Evolutionary conservation across 108 stramenopile genomes (phyloP).

Genomic region (Bacterosira constricta): DNA sequence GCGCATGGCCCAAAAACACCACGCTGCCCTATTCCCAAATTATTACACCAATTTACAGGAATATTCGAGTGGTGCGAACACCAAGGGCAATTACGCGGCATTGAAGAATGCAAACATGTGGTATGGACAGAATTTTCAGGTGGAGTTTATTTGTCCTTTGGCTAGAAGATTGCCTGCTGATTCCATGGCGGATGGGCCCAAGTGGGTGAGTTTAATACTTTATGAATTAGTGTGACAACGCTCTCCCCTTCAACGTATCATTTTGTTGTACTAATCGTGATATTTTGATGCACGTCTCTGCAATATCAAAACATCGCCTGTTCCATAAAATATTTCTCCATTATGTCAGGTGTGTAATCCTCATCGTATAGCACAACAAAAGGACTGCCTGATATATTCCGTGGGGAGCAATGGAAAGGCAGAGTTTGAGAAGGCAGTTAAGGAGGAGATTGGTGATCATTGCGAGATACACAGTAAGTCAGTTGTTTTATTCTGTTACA

Average conservation of each 20-base stretch:
- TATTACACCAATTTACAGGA: conserved; percentile 8
- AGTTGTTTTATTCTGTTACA: neutral
- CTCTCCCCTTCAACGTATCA: neutral
- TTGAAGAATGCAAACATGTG: conserved; percentile 8
- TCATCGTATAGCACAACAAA: conserved; percentile 39
- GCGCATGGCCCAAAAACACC: conserved; percentile 26
- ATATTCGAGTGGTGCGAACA: conserved; percentile 30
- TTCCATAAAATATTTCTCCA: too few species aligned
- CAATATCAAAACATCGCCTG: too few species aligned
- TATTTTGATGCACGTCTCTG: neutral
- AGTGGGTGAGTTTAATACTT: conserved; percentile 48
- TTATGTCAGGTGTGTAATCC: conserved; percentile 32
- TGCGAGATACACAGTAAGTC: conserved; percentile 56
- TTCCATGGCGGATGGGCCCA: conserved; percentile 49
- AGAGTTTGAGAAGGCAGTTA: conserved; percentile 56
- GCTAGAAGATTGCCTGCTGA: conserved; percentile 45
- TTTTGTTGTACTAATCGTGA: neutral
- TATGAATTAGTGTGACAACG: neutral
- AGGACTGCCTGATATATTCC: conserved; percentile 59
- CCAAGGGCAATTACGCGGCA: conserved; percentile 12
- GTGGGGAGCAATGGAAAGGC: conserved; percentile 60
- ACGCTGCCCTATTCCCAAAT: conserved; percentile 30
- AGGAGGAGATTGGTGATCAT: conserved; percentile 36
- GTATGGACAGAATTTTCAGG: conserved; percentile 60
- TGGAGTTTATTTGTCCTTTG: conserved; percentile 54